Percentiles rank a stretch among this genome's conserved stretches.
These are phyloP conservation scores for Fusarium compactum DNA, from an alignment of 2,329 filamentous ascomycete genomes.

Conservation along the genomic window DNA sequence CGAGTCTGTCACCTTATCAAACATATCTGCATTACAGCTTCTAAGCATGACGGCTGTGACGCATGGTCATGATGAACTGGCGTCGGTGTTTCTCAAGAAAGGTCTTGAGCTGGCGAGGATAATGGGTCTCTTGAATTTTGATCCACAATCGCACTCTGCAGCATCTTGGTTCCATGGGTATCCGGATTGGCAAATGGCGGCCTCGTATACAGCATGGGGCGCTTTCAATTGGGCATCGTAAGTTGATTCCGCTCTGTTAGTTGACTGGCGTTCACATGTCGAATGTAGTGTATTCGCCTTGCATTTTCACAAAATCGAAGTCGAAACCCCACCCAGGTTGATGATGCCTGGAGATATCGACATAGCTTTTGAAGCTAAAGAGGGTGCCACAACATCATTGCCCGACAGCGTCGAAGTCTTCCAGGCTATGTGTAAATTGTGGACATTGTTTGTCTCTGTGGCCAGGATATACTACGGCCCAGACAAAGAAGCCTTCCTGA, in stretches of 20 bases:
- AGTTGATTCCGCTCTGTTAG: not conserved
- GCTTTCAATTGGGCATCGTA: not conserved
- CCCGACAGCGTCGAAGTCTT: not conserved
- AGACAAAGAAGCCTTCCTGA: not conserved
- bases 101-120: not conserved
- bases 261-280: not conserved
- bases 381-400: fast-evolving
- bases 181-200: conserved; percentile 3
- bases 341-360: not conserved
- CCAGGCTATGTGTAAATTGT: not conserved
- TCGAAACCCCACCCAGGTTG: not conserved
- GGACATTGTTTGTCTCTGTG: not conserved
- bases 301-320: not conserved
- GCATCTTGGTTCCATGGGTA: not conserved
- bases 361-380: fast-evolving
- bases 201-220: conserved; percentile 6
- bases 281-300: not conserved
- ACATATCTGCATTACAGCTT: not conserved
- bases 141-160: not conserved
- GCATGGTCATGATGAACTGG: not conserved
- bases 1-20: not conserved
- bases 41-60: conserved; percentile 1
- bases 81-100: not conserved
- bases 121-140: conserved; percentile 2
- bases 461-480: not conserved